Conservation (phyloP, 495 filamentous ascomycete genomes). For the Filosporella fistucella region DNA sequence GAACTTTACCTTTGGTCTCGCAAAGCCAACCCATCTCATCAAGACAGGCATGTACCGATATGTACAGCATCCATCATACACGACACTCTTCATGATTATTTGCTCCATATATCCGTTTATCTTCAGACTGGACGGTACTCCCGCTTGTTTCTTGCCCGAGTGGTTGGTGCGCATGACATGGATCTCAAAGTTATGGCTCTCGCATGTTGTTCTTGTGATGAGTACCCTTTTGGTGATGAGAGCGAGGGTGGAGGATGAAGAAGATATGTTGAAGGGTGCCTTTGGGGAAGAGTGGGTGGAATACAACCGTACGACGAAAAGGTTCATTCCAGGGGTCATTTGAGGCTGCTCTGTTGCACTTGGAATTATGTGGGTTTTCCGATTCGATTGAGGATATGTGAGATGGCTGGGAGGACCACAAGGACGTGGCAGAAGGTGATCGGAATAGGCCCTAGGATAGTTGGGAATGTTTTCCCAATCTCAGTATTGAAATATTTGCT, state of each 20-base stretch:
- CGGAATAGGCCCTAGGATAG: no score
- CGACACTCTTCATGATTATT: conserved; percentile 20
- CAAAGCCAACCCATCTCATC: conserved; percentile 35
- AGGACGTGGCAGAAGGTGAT: no score
- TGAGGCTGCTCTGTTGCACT: background rate
- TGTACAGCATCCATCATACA: conserved; percentile 47
- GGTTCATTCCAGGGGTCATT: conserved; percentile 10
- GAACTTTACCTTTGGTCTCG: conserved; percentile 44
- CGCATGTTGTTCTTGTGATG: background rate
- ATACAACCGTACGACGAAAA: conserved; percentile 5
- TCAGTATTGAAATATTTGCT: no score
- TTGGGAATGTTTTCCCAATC: no score
- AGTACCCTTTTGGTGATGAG: background rate
- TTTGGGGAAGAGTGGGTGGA: conserved; percentile 15
- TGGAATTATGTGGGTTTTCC: no score
- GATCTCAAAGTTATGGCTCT: background rate
- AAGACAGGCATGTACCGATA: conserved; percentile 39
- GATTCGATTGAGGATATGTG: background rate
- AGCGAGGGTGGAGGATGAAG: conserved; percentile 11
- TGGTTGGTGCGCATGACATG: conserved; percentile 1
- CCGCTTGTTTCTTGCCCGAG: conserved; percentile 6
- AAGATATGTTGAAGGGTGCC: conserved; percentile 9
- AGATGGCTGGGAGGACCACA: no score
- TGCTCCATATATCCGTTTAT: background rate
- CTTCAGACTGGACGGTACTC: conserved; percentile 3